Percentiles rank a stretch among this genome's conserved stretches.
phyloP scores from a whole-genome alignment of 805 yeast species.

The Zygoascus ofunaensis region DNA sequence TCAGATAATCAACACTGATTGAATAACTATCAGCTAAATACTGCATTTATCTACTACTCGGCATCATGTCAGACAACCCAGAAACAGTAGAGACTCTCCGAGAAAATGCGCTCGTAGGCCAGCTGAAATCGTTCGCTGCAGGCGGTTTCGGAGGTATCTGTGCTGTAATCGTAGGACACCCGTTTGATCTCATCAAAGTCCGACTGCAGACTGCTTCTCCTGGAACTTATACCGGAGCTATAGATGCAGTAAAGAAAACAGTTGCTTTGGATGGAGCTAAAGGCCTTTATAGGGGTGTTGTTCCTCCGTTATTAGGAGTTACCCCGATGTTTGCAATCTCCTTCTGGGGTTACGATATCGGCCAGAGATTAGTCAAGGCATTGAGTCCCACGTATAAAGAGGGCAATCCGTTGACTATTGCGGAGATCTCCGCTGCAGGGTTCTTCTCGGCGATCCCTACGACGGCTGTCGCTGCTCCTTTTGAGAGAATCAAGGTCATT shows the following conservation, averaged over 20 bases:
- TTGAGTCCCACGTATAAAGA: conserved; percentile 15
- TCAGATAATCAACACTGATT: no score
- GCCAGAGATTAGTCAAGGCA: conserved; percentile 60
- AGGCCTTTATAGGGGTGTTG: conserved; percentile 88
- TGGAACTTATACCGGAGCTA: conserved; percentile 52
- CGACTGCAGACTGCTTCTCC: conserved; percentile 68
- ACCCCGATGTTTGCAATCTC: conserved; percentile 98
- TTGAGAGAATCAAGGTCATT: conserved; percentile 90
- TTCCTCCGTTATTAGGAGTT: conserved; percentile 91
- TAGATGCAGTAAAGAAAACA: conserved; percentile 61
- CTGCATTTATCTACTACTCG: no score
- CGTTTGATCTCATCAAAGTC: conserved; percentile 89
- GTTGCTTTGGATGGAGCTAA: conserved; percentile 61
- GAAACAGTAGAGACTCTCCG: conserved; percentile 17
- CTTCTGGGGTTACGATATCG: conserved; percentile 96
- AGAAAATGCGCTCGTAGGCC: conserved; percentile 43
- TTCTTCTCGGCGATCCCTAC: conserved; percentile 92
- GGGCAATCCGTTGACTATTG: conserved; percentile 42
- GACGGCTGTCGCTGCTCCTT: conserved; percentile 94
- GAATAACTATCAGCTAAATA: no score
- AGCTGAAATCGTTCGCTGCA: conserved; percentile 75
- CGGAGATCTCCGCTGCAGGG: conserved; percentile 82
- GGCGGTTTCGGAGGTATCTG: conserved; percentile 97
- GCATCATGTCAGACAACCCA: conserved; percentile 20
- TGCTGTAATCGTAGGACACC: conserved; percentile 94